Base-by-base conservation (phyloP, 495 filamentous ascomycete species). In the Patellaria atrata region DNA sequence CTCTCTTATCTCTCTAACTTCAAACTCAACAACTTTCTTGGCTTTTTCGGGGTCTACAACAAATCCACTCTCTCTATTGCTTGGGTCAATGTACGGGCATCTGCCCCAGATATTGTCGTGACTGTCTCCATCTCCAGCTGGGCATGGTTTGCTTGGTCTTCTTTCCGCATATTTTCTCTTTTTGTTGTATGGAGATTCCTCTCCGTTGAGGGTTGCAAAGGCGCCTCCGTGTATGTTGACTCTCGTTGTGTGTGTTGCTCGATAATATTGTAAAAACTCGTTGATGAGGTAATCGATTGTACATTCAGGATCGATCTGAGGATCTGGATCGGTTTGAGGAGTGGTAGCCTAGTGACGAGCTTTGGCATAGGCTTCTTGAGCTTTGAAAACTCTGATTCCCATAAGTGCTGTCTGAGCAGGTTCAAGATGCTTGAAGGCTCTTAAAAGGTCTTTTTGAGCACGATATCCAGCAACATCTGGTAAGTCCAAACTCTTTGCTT, bases 361-460 rank as follows among this genome's bases (percentile, higher is more conserved):
- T 10, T 10, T n/a, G 28, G n/a, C 16, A 10, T 16, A 30, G 7
- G 13, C 13, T 16, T 7, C 14, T 30, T 30, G 10, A 8, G 28
- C 28, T 30, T 30, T 30, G 7, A 30, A 30, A 14, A 34, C 14
- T 6, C 8, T 8, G 31, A 22, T 5, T 10, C 15, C 9, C 10
- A 22, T 22, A 16, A 14, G 5, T 5, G 31, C 9, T 17, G 10
- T 8, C 15, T 34, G 23, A 20, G 8, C 31, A 7, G 31, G 7
- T 10, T 34, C 17, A 14, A 24, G 5, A 11, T 34, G 7, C 9
- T 34, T 21, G 16, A 34, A 20, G 12, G 34, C 34, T 37, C 34
- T 3, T 5, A 37, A 7, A 16, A 37, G 23, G 21, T 37, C 34
- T 17, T 37, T 37, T 12, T 37, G 34, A 16, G 34, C 5, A n/a